Percentiles rank a stretch among this genome's conserved stretches.
Evolutionary conservation across 2,329 filamentous ascomycete species (phyloP).

Genomic region (Stemphylium vesicarium): DNA sequence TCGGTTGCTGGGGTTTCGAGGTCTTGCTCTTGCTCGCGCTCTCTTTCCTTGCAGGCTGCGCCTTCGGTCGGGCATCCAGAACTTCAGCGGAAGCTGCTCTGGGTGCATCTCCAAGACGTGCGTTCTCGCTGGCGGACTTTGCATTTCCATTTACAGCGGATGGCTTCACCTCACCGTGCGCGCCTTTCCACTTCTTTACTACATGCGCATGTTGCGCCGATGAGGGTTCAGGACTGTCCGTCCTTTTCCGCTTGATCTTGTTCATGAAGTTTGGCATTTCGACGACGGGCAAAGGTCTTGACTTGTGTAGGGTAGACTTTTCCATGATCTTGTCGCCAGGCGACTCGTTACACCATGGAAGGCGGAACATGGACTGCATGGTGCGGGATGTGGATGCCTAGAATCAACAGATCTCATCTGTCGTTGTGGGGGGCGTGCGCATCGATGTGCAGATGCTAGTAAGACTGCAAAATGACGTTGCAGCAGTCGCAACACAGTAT

Average conservation of each 20-base stretch:
- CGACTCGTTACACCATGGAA: conserved; percentile 56
- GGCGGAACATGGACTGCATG: conserved; percentile 60
- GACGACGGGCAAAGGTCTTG: conserved; percentile 53
- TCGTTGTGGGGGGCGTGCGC: conserved; percentile 42
- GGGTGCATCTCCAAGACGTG: conserved; percentile 23
- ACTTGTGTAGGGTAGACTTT: conserved; percentile 50
- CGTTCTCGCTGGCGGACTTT: conserved; percentile 22
- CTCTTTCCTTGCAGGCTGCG: conserved; percentile 40
- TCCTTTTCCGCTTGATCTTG: conserved; percentile 66
- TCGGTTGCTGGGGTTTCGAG: conserved; percentile 28
- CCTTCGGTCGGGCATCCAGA: conserved; percentile 35
- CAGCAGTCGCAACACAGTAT: conserved; percentile 28
- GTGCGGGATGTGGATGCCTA: conserved; percentile 46
- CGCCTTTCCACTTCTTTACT: conserved; percentile 49
- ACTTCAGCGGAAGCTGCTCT: conserved; percentile 29
- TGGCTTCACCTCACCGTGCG: conserved; percentile 42
- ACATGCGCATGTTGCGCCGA: conserved; percentile 41
- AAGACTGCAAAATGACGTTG: conserved; percentile 42
- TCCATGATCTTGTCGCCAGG: conserved; percentile 53
- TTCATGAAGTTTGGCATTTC: conserved; percentile 55
- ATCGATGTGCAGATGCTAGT: conserved; percentile 36
- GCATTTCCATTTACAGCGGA: conserved; percentile 18
- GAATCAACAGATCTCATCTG: conserved; percentile 49
- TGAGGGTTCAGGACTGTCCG: conserved; percentile 55
- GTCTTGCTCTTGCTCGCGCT: conserved; percentile 39